Evolutionary conservation across 2,329 filamentous ascomycete genomes (phyloP).

Genomic region (Phialophora verrucosa): DNA sequence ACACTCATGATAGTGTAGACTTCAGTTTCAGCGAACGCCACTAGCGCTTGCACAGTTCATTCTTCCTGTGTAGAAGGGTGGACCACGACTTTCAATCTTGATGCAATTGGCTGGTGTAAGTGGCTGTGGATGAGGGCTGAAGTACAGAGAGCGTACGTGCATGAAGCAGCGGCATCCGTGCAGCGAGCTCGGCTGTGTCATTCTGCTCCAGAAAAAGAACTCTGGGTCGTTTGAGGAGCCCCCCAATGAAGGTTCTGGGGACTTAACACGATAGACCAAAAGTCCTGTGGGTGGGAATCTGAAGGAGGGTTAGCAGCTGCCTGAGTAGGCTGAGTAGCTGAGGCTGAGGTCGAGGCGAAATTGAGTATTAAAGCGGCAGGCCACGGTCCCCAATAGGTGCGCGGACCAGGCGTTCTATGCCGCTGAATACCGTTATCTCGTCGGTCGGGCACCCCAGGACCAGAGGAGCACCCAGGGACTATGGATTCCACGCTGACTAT

Average conservation of each 20-base stretch:
- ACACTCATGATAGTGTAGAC: conserved; percentile 4
- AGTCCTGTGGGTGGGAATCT: conserved; percentile 6
- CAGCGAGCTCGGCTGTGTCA: conserved; percentile 5
- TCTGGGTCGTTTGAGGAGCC: neutral
- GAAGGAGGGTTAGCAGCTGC: neutral
- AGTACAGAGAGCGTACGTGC: conserved; percentile 4
- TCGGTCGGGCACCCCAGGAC: too few species aligned
- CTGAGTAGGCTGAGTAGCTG: too few species aligned
- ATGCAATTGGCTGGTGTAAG: conserved; percentile 6
- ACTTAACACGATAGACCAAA: conserved; percentile 5
- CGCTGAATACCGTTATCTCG: too few species aligned
- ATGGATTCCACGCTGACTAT: too few species aligned
- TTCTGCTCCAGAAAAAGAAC: conserved; percentile 5
- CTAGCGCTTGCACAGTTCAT: conserved; percentile 3
- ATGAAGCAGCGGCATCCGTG: conserved; percentile 8
- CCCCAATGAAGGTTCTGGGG: neutral
- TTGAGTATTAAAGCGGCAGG: too few species aligned
- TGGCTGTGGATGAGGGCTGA: conserved; percentile 9
- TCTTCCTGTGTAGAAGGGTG: neutral
- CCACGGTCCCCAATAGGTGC: too few species aligned
- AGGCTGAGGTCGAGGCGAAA: too few species aligned
- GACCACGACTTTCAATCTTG: conserved; percentile 7
- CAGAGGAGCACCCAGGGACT: too few species aligned
- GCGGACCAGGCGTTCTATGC: too few species aligned
- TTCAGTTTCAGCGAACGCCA: conserved; percentile 5